Evolutionary conservation across 2,329 filamentous ascomycete genomes (phyloP), one percentile per base, ranked within the genome.

Genomic region (Ambrosiella xylebori): DNA sequence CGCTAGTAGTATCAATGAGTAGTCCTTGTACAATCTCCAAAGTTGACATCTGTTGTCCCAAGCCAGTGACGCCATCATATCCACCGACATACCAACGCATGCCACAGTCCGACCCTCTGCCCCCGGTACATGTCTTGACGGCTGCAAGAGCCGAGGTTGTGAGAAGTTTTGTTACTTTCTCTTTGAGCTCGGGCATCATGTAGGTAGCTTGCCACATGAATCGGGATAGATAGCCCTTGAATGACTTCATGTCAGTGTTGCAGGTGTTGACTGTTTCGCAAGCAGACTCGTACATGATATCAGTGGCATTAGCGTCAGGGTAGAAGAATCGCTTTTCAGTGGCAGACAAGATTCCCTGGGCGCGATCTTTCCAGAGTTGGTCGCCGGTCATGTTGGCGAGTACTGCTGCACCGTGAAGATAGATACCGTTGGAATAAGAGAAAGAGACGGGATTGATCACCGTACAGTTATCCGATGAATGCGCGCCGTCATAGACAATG

Each of bases 221-320:
- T 57, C 81, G 79, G 35, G 80, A 73, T 37, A 85, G 73, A 66
- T 82, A 84, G 49, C 75, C 82, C 69, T 87, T 88, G 75, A 83
- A 85, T 7, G 78, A 80, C 63, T 75, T 76, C 74, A 82, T 81
- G 67, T 86, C 82, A 54, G 70, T 73, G 65, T 80, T 77, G 68
- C 84, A 88, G 0, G 65, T 72, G 56, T 70, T 69, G 60, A 71
- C 68, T 3, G 68, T 69, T 67, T 87, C 84, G 70, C 84, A 87
- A n/a, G 79, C 78, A 50, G 73, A 73, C 68, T 87, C 83, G 65
- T 73, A 80, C 77, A 86, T 80, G 68, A 85, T 70, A 64, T 79
- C 71, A 19, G 78, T 77, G 4, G 74, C 69, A 63, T 79, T 77
- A 13, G 71, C 65, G 52, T 70, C 73, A 3, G 75, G 73, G 52